phyloP scores from a whole-genome alignment of 1,284 basidiomycete genomes.

The Ustilago cynodontis region DNA sequence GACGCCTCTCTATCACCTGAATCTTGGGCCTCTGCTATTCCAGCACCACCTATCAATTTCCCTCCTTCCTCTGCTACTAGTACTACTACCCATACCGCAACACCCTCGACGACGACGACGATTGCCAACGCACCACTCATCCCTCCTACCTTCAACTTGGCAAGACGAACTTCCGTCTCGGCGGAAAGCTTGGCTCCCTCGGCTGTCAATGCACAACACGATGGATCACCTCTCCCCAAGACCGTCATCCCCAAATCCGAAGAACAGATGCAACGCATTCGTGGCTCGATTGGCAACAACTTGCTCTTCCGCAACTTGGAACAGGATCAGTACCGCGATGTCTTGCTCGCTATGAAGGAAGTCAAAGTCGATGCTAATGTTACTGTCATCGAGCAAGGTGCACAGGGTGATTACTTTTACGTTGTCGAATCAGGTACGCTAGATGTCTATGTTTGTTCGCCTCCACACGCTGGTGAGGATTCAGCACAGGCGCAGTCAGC shows the following conservation, averaged over 20 bases:
- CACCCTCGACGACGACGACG: neutral
- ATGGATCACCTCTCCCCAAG: constrained; percentile 39
- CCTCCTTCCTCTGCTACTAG: constrained; percentile 7
- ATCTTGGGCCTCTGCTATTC: neutral
- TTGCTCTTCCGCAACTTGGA: constrained; percentile 97
- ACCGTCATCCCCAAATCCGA: constrained; percentile 78
- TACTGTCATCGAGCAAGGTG: constrained; percentile 94
- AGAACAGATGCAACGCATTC: constrained; percentile 88
- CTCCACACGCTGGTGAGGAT: constrained; percentile 39
- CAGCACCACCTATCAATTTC: constrained; percentile 18
- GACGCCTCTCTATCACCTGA: constrained; percentile 27
- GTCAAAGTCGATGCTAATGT: constrained; percentile 79
- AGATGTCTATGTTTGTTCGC: constrained; percentile 81
- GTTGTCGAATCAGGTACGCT: constrained; percentile 91
- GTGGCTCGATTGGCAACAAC: constrained; percentile 85
- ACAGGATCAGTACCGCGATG: constrained; percentile 92
- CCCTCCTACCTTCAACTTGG: constrained; percentile 79
- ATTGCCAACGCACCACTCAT: constrained; percentile 34
- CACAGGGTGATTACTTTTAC: constrained; percentile 97
- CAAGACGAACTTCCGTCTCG: constrained; percentile 90
- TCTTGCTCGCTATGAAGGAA: constrained; percentile 96
- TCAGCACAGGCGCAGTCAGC: constrained; percentile 43
- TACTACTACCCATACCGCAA: too few relatives aligned
- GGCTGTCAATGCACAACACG: constrained; percentile 24
- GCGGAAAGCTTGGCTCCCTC: constrained; percentile 92